A percentile compares a stretch with the other conserved stretches of the same genome.
Conservation (phyloP, 441 rosid species). For the Gossypium trilobum region DNA sequence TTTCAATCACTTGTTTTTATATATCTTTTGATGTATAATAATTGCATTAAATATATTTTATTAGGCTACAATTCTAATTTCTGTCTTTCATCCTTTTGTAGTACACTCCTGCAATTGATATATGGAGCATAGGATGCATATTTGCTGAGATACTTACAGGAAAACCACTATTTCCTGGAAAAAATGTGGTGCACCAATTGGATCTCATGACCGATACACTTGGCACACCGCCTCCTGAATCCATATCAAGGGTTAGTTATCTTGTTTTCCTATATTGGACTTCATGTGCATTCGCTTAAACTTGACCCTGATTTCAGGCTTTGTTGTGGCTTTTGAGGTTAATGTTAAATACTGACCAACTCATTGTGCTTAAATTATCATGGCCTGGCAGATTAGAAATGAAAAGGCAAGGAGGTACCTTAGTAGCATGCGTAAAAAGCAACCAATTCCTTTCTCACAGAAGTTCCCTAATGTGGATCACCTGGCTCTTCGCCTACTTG, state of each 20-base stretch:
- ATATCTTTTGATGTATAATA: not conserved
- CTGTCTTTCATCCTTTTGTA: constrained; percentile 24
- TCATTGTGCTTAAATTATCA: constrained; percentile 10
- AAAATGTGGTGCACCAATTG: constrained; percentile 96
- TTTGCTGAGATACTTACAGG: constrained; percentile 95
- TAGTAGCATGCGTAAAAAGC: constrained; percentile 86
- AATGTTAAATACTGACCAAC: not conserved
- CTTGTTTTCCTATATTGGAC: constrained; percentile 8
- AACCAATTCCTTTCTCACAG: constrained; percentile 65
- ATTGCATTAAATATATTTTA: not conserved
- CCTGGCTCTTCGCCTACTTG: constrained; percentile 66
- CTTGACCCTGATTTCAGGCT: constrained; percentile 5
- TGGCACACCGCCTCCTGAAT: constrained; percentile 85
- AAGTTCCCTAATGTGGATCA: constrained; percentile 89
- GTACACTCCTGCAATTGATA: constrained; percentile 98
- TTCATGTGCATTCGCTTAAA: not conserved
- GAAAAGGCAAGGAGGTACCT: constrained; percentile 98
- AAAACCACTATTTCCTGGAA: constrained; percentile 92
- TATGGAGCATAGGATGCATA: constrained; percentile 99
- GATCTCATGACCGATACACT: constrained; percentile 96
- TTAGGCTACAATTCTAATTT: not conserved
- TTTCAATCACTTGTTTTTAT: not conserved
- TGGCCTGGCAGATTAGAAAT: constrained; percentile 65
- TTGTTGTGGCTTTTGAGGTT: not conserved
- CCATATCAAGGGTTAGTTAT: constrained; percentile 66